These are phyloP conservation scores for Moniliophthora roreri DNA, from an alignment of 1,284 basidiomycete species.

Conservation along the genomic window DNA sequence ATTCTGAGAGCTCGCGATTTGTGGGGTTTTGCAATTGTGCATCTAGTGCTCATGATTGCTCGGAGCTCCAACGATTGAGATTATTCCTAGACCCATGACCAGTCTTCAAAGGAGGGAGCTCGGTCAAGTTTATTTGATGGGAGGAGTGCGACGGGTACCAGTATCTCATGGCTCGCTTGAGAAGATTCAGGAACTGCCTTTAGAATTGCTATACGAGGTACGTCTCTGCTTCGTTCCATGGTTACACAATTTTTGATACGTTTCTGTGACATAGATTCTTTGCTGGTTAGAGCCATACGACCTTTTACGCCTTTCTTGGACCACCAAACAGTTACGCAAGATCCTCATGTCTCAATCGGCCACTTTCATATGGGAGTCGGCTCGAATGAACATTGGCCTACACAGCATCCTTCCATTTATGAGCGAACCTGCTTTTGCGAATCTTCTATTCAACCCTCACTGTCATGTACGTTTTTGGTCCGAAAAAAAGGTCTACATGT, in stretches of 20 bases:
- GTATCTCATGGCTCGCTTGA: background rate
- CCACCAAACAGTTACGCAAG: background rate
- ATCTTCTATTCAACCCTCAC: background rate
- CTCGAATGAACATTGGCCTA: background rate
- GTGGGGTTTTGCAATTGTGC: too few species aligned
- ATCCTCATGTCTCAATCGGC: background rate
- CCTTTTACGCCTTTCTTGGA: background rate
- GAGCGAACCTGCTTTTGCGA: background rate
- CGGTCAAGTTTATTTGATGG: too few species aligned
- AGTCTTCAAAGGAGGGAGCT: too few species aligned
- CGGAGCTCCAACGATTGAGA: too few species aligned
- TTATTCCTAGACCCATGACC: too few species aligned
- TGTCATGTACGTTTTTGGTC: background rate
- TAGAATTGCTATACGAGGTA: conserved; percentile 1
- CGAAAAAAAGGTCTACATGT: background rate
- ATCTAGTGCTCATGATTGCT: too few species aligned
- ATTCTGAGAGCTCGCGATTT: too few species aligned
- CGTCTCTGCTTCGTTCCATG: background rate
- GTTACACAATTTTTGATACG: background rate
- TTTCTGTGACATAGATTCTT: background rate
- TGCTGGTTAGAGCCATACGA: background rate
- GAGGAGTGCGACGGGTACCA: too few species aligned
- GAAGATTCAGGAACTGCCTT: background rate
- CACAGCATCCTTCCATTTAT: background rate
- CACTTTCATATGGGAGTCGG: background rate